These are phyloP conservation scores for Aspergillus baeticus DNA, from an alignment of 495 filamentous ascomycete species.

Conservation along the genomic window DNA sequence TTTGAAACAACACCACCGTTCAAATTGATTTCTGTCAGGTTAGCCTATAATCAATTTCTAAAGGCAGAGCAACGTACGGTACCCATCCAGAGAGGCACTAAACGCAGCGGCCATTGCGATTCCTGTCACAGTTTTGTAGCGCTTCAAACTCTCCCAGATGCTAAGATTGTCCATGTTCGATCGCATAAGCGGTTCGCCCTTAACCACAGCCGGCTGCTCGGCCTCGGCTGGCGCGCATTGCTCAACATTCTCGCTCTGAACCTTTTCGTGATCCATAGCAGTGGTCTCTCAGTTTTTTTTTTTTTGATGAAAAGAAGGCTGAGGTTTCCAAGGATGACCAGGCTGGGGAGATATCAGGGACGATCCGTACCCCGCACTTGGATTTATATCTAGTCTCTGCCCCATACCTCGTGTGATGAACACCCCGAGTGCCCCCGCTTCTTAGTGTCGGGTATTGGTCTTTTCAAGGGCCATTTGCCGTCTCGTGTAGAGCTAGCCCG, in stretches of 20 bases:
- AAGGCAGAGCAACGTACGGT: conserved; percentile 38
- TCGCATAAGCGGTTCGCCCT: conserved; percentile 5
- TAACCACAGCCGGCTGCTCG: not conserved
- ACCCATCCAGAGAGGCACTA: conserved; percentile 39
- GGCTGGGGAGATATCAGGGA: not conserved
- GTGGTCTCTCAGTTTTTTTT: not conserved
- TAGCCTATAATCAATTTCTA: too few relatives aligned
- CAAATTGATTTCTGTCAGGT: conserved; percentile 35
- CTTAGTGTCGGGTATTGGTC: not conserved
- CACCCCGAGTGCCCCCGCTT: not conserved
- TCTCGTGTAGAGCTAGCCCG: not conserved
- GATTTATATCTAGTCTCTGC: not conserved
- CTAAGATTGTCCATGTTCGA: conserved; percentile 2
- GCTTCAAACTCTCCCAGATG: conserved; percentile 4
- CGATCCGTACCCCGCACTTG: not conserved
- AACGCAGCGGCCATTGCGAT: conserved; percentile 30
- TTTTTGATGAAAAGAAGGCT: not conserved
- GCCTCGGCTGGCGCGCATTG: not conserved
- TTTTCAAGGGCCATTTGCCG: not conserved
- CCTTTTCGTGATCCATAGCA: not conserved
- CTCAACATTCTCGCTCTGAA: not conserved
- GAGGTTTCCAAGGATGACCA: not conserved
- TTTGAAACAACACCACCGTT: conserved; percentile 43
- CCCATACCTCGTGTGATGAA: not conserved
- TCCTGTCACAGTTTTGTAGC: conserved; percentile 1